A percentile compares a stretch with the other conserved stretches of the same genome.
Conservation (phyloP, 768 basidiomycete species). For the Solioccasus polychromus region DNA sequence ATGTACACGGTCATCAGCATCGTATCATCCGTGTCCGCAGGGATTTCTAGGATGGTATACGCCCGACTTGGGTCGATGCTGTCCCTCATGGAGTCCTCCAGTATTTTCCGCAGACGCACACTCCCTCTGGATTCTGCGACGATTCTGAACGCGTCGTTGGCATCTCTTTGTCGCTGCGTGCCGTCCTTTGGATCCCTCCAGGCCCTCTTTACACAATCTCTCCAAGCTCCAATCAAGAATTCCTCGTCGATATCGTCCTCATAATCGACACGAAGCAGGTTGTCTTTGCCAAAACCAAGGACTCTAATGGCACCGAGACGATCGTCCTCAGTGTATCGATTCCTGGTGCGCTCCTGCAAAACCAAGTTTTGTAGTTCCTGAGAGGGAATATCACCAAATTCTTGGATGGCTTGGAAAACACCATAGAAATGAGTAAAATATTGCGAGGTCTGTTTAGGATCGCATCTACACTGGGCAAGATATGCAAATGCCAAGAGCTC, state of each 20-base stretch:
- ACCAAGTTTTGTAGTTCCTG: constrained; percentile 55
- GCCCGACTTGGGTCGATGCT: constrained; percentile 69
- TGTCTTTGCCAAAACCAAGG: constrained; percentile 69
- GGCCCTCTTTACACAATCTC: constrained; percentile 51
- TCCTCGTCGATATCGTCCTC: constrained; percentile 66
- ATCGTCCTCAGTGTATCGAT: constrained; percentile 62
- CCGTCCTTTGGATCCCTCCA: constrained; percentile 47
- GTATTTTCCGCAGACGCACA: constrained; percentile 42
- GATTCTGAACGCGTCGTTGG: constrained; percentile 68
- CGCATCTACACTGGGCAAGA: constrained; percentile 76
- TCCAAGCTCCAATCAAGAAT: constrained; percentile 73
- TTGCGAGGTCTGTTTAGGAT: constrained; percentile 57
- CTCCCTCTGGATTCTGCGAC: constrained; percentile 65
- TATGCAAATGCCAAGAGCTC: constrained; percentile 79
- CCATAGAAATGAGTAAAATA: constrained; percentile 62
- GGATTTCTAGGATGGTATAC: constrained; percentile 67
- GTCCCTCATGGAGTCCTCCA: constrained; percentile 53
- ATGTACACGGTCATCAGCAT: constrained; percentile 71
- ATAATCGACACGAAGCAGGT: constrained; percentile 61
- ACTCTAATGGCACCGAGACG: constrained; percentile 41
- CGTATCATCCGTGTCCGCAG: constrained; percentile 69
- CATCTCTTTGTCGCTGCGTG: constrained; percentile 44
- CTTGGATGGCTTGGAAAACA: constrained; percentile 50
- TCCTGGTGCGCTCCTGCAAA: constrained; percentile 57
- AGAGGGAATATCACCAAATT: constrained; percentile 44